phyloP scores from a whole-genome alignment of 495 filamentous ascomycete genomes.

The Penicillium longicatenatum region DNA sequence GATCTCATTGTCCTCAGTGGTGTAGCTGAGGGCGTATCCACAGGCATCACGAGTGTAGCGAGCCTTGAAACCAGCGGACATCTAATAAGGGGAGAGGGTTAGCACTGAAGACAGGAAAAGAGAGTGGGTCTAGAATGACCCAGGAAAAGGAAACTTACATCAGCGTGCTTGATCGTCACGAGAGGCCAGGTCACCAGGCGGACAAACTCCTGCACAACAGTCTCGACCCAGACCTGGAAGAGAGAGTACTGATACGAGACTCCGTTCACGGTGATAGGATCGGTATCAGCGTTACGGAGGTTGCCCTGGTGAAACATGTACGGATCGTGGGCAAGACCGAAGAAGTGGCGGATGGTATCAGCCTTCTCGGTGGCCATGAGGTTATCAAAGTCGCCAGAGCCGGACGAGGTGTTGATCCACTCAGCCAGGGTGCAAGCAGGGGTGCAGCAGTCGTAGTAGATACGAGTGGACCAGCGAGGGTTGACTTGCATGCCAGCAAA shows the following conservation, averaged over 20 bases:
- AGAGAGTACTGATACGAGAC: constrained; percentile 51
- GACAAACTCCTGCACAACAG: constrained; percentile 55
- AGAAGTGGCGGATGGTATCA: constrained; percentile 57
- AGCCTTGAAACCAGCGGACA: constrained; percentile 51
- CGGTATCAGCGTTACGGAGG: constrained; percentile 52
- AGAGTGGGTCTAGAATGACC: neutral
- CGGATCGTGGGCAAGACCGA: constrained; percentile 54
- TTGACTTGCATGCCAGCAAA: constrained; percentile 59
- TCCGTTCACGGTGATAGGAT: constrained; percentile 53
- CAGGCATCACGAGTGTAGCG: constrained; percentile 59
- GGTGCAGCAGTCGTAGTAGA: constrained; percentile 66
- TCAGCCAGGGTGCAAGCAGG: constrained; percentile 57
- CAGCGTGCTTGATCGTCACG: constrained; percentile 31
- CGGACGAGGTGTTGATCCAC: constrained; percentile 62
- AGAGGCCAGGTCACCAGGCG: constrained; percentile 62
- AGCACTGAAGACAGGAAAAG: neutral
- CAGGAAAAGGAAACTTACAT: neutral
- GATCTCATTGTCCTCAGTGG: constrained; percentile 45
- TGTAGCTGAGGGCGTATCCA: constrained; percentile 50
- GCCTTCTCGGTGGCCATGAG: constrained; percentile 51
- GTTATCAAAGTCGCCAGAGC: constrained; percentile 48
- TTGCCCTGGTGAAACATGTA: constrained; percentile 62
- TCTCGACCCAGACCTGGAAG: constrained; percentile 64
- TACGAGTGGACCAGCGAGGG: constrained; percentile 63
- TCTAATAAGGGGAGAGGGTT: constrained; percentile 13